phyloP scores from a whole-genome alignment of 345 rosid genomes.

The Gossypium rotundifolium region DNA sequence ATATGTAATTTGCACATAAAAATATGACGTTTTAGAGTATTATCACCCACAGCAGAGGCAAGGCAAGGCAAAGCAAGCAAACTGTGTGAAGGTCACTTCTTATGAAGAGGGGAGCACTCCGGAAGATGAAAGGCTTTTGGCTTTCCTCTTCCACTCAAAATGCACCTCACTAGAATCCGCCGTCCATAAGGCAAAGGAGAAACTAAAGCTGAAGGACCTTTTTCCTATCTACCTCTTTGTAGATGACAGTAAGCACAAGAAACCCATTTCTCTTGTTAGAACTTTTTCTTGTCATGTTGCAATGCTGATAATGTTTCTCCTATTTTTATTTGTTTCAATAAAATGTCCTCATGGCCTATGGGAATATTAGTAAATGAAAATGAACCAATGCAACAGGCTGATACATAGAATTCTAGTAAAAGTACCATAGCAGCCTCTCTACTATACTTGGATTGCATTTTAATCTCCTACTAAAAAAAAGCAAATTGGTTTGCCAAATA shows the following conservation, averaged over 20 bases:
- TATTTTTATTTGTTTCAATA: too few species aligned
- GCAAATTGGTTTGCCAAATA: too few species aligned
- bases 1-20: too few species aligned
- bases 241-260: conserved; percentile 51
- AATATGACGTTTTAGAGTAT: too few species aligned
- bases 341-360: too few species aligned
- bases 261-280: conserved; percentile 34
- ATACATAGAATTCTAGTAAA: background rate
- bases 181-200: conserved; percentile 90
- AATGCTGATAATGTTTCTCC: too few species aligned
- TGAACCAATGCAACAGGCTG: background rate
- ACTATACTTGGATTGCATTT: too few species aligned
- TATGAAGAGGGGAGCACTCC: conserved; percentile 86
- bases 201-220: conserved; percentile 74
- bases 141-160: conserved; percentile 94
- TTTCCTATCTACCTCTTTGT: conserved; percentile 63
- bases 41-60: conserved; percentile 59
- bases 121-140: conserved; percentile 97
- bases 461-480: too few species aligned
- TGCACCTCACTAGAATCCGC: conserved; percentile 59
- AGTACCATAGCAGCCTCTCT: too few species aligned
- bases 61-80: conserved; percentile 38
- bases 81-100: conserved; percentile 83
- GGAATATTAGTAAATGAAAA: background rate
- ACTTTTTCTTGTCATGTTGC: too few species aligned